These are phyloP conservation scores for Trichoderma guizhouense DNA, from an alignment of 2,329 filamentous ascomycete genomes.

Conservation along the genomic window DNA sequence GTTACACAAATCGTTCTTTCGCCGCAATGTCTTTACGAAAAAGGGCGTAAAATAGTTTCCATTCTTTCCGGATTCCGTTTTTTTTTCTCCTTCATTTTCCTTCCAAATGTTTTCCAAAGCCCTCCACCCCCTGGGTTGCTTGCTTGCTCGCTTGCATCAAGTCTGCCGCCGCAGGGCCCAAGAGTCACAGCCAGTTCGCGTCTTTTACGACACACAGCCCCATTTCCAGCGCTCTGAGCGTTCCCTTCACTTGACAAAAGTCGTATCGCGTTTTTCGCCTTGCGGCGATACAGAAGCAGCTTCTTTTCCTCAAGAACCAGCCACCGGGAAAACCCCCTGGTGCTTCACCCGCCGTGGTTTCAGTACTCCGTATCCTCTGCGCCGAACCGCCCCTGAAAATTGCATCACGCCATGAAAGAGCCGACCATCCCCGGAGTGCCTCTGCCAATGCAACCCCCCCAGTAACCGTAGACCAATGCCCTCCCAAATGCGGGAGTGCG, in stretches of 20 bases:
- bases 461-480: slow-evolving; percentile 18
- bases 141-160: not conserved
- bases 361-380: slow-evolving; percentile 21
- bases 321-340: slow-evolving; percentile 15
- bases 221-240: slow-evolving; percentile 14
- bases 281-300: slow-evolving; percentile 19
- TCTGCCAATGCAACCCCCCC: slow-evolving; percentile 17
- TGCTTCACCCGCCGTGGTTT: slow-evolving; percentile 18
- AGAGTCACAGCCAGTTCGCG: not conserved
- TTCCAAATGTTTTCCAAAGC: not conserved
- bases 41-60: not conserved
- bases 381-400: slow-evolving; percentile 20
- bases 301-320: slow-evolving; percentile 19
- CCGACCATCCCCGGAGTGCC: slow-evolving; percentile 16
- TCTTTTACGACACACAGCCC: not conserved
- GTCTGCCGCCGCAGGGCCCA: not conserved
- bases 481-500: not conserved
- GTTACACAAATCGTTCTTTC: slow-evolving; percentile 18
- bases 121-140: not conserved
- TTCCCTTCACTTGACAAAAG: slow-evolving; percentile 14
- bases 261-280: slow-evolving; percentile 19
- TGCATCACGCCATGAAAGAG: slow-evolving; percentile 21
- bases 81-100: slow-evolving; percentile 4
- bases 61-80: not conserved
- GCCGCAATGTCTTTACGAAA: slow-evolving; percentile 1